Evolutionary conservation across 306 rosid species (phyloP), one percentile per base, ranked within the genome.

Genomic region (Begonia loranthoides): DNA sequence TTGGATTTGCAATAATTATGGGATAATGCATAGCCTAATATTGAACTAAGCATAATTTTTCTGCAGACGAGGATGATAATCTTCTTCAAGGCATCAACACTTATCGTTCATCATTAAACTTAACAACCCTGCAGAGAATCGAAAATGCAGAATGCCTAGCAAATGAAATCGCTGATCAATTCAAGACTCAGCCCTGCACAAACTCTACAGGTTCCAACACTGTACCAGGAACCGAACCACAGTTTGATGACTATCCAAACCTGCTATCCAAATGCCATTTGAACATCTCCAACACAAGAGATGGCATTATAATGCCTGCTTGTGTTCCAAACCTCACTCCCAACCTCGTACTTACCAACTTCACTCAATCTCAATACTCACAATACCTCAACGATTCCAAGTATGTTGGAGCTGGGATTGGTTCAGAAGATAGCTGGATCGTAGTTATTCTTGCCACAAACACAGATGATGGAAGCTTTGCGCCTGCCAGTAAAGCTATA

Each of bases 191-290:
- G 72, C 82, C 83, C 24, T 84, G 97, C 51, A 84, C 95, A 57
- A 89, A 89, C 75, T 60, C 84, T 48, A 89, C 95, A 22, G 97
- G 97, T 36, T 71, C 97, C 57, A 84, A 84, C 76, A 84, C 95
- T 0, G 82, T 89, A 41, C 80, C 81, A 39, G 97, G 97, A 61
- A 84, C 90, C 1, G 97, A 89, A 58, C 84, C 97, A 17, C 82
- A 75, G 57, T 82, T 89, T 24, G 9, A 89, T 13, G 62, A 79
- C 74, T 89, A 60, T 45, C 95, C 95, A 10, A 54, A 67, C 58
- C 77, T 89, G 41, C 56, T 84, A 65, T 4, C 71, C 36, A 75
- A 84, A 68, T 88, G 97, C 59, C 69, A 77, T 53, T 62, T 84
- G 65, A 80, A 82, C 60, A 64, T 81, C 66, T 67, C 97, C 17